A percentile compares a stretch with the other conserved stretches of the same genome.
phyloP scores from a whole-genome alignment of 441 rosid genomes.

The Pelargonium myrrhifolium region DNA sequence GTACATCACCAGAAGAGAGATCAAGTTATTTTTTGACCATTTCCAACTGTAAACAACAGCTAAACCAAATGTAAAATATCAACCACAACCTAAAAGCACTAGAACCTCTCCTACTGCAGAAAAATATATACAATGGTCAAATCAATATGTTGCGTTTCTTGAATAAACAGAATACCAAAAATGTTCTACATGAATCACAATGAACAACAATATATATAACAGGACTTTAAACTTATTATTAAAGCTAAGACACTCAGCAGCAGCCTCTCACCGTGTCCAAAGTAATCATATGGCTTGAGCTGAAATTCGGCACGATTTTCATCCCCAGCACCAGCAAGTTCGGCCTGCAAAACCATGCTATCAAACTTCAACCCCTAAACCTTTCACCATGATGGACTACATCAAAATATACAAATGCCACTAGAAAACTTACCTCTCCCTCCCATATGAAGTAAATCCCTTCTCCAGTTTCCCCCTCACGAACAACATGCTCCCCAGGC shows the following conservation, averaged over 20 bases:
- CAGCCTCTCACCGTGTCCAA: conserved; percentile 58
- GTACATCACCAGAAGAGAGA: too few species aligned
- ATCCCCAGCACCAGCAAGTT: conserved; percentile 62
- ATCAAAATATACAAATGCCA: neutral
- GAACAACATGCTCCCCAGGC: conserved; percentile 61
- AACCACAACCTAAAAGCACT: too few species aligned
- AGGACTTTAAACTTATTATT: neutral
- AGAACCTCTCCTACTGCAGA: too few species aligned
- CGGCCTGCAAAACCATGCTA: conserved; percentile 43
- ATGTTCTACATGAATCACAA: too few species aligned
- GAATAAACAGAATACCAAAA: too few species aligned
- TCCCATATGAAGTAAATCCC: conserved; percentile 77
- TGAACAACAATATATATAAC: too few species aligned
- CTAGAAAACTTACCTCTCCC: conserved; percentile 59
- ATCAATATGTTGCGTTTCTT: too few species aligned
- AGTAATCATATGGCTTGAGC: conserved; percentile 70
- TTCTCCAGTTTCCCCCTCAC: conserved; percentile 63
- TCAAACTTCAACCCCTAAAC: conserved; percentile 6
- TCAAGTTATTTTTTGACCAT: too few species aligned
- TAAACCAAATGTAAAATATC: too few species aligned
- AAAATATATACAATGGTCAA: too few species aligned
- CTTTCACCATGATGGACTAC: neutral
- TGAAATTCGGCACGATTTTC: conserved; percentile 62
- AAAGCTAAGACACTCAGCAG: neutral
- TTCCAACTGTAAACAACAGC: too few species aligned